These are phyloP conservation scores for Neoconidiobolus thromboides DNA, from an alignment of 371 early-diverging fungal genomes.

Conservation along the genomic window DNA sequence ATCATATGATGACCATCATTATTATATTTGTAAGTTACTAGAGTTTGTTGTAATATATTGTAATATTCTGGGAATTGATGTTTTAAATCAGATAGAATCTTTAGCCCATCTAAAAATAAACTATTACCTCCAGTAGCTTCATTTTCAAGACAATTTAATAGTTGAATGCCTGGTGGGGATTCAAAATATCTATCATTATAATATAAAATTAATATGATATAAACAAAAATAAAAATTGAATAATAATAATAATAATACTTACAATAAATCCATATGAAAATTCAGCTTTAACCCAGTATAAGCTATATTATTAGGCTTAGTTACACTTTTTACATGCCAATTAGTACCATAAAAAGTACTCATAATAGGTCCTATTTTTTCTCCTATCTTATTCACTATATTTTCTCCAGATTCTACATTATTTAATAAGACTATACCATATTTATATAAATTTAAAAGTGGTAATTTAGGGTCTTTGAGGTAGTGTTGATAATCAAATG, in stretches of 20 bases:
- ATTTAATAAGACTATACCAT: slow-evolving; percentile 54
- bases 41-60: slow-evolving; percentile 27
- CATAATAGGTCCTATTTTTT: slow-evolving; percentile 50
- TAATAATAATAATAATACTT: slow-evolving; percentile 13
- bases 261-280: slow-evolving; percentile 85
- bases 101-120: slow-evolving; percentile 61
- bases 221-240: slow-evolving; percentile 27
- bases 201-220: background rate
- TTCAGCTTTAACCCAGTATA: slow-evolving; percentile 68
- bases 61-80: slow-evolving; percentile 35
- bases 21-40: slow-evolving; percentile 65
- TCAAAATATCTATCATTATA: slow-evolving; percentile 39
- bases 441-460: slow-evolving; percentile 35
- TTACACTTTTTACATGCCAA: slow-evolving; percentile 66
- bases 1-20: slow-evolving; percentile 57
- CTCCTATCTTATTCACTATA: slow-evolving; percentile 31
- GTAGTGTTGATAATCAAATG: slow-evolving; percentile 38
- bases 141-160: slow-evolving; percentile 63
- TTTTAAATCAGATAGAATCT: slow-evolving; percentile 38
- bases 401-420: slow-evolving; percentile 38
- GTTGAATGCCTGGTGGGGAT: slow-evolving; percentile 69
- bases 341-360: slow-evolving; percentile 68
- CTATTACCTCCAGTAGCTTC: slow-evolving; percentile 57
- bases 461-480: slow-evolving; percentile 32
- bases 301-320: slow-evolving; percentile 69